Conservation (phyloP, 441 rosid species). For the Adansonia grandidieri region DNA sequence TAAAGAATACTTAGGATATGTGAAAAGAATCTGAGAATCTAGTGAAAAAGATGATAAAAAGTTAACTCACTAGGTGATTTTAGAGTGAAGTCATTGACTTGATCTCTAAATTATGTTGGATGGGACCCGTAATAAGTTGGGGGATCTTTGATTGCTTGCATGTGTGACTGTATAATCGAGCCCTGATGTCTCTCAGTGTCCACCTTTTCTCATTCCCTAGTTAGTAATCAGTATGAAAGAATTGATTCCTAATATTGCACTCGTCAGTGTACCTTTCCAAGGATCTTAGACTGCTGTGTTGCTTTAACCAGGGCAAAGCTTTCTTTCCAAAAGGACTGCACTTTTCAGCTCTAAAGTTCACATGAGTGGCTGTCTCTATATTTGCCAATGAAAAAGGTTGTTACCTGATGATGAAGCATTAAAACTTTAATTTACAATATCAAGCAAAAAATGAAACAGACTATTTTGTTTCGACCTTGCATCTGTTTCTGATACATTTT, state of each 20-base stretch:
- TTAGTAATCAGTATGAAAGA: constrained; percentile 31
- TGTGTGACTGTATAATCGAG: constrained; percentile 15
- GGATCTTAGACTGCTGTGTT: constrained; percentile 42
- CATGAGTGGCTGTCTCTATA: constrained; percentile 23
- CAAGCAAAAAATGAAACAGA: neutral
- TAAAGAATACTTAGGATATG: constrained; percentile 21
- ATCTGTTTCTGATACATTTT: no score
- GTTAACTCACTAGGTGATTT: constrained; percentile 17
- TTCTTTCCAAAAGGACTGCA: constrained; percentile 29
- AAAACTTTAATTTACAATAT: neutral
- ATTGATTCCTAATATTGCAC: constrained; percentile 36
- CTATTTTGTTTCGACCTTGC: no score
- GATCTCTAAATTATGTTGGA: constrained; percentile 10
- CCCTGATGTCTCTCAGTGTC: neutral
- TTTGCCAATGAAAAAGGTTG: neutral
- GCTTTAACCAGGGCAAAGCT: constrained; percentile 30
- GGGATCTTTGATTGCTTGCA: constrained; percentile 23
- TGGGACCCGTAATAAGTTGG: constrained; percentile 29
- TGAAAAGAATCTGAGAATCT: constrained; percentile 26
- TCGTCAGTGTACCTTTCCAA: constrained; percentile 35
- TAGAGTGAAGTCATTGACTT: constrained; percentile 25
- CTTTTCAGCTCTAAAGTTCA: constrained; percentile 19
- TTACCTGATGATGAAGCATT: constrained; percentile 18
- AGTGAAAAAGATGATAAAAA: constrained; percentile 32
- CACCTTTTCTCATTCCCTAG: constrained; percentile 28